A percentile compares a stretch with the other conserved stretches of the same genome.
Conservation (phyloP, 805 yeast genomes). For the Scheffersomyces ergatensis region DNA sequence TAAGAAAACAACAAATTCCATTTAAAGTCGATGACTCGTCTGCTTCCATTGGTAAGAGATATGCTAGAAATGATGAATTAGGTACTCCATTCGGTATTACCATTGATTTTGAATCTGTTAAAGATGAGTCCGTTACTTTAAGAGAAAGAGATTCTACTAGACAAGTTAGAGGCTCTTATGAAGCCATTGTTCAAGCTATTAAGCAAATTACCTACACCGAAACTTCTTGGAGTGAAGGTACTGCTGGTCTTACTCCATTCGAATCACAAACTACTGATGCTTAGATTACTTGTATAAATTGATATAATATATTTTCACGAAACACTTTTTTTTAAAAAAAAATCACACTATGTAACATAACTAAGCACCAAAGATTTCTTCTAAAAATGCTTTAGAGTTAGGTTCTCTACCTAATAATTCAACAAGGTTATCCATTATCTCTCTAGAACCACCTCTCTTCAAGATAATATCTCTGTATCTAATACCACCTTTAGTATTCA, state of each 20-base stretch:
- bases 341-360: not conserved
- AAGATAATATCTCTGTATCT: conserved; percentile 69
- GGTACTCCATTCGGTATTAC: conserved; percentile 99
- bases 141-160: conserved; percentile 97
- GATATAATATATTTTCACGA: not conserved
- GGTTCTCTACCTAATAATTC: conserved; percentile 78
- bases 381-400: conserved; percentile 65
- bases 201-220: conserved; percentile 73
- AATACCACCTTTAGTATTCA: conserved; percentile 59
- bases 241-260: conserved; percentile 66
- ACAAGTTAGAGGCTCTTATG: conserved; percentile 90
- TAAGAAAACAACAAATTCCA: conserved; percentile 82
- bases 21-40: conserved; percentile 96
- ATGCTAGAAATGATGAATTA: conserved; percentile 96
- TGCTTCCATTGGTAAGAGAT: conserved; percentile 96
- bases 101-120: conserved; percentile 88
- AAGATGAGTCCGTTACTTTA: conserved; percentile 85
- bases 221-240: conserved; percentile 82
- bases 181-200: conserved; percentile 68
- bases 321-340: not conserved
- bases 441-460: conserved; percentile 71
- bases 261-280: conserved; percentile 58
- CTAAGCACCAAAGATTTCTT: conserved; percentile 57
- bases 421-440: conserved; percentile 60
- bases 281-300: conserved; percentile 3